Conservation (phyloP, 805 yeast genomes). For the Wickerhamiella vanderwaltii region DNA sequence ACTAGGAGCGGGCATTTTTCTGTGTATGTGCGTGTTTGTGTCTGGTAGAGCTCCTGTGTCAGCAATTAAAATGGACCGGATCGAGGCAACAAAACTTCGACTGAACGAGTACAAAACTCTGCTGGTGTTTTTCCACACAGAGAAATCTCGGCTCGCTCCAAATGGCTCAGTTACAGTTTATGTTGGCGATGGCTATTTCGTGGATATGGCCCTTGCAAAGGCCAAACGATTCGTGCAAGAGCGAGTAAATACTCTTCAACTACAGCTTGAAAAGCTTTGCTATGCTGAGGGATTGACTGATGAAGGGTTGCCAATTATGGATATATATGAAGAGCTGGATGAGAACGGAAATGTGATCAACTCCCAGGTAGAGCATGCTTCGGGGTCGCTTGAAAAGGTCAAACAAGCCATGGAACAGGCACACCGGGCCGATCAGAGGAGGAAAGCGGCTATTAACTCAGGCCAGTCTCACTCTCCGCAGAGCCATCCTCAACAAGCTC, state of each 20-base stretch:
- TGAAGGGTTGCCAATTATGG: conserved; percentile 57
- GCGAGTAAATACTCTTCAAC: conserved; percentile 12
- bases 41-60: too few relatives aligned
- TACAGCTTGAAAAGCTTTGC: conserved; percentile 14
- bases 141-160: not conserved
- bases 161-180: conserved; percentile 16
- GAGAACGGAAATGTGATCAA: conserved; percentile 62
- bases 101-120: conserved; percentile 13
- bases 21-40: too few relatives aligned
- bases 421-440: not conserved
- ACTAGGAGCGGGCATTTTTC: conserved; percentile 38
- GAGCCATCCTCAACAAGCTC: not conserved
- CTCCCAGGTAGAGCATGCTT: conserved; percentile 33
- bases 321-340: conserved; percentile 72
- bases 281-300: conserved; percentile 25
- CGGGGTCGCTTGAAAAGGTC: conserved; percentile 11
- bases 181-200: conserved; percentile 26
- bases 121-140: not conserved
- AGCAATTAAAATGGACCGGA: not conserved
- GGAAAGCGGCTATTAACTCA: too few relatives aligned
- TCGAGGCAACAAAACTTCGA: conserved; percentile 4
- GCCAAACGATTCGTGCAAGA: conserved; percentile 19
- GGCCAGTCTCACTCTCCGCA: not conserved
- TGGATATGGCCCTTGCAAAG: conserved; percentile 15
- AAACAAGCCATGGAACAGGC: not conserved